Base-by-base conservation (phyloP, 2,329 filamentous ascomycete genomes). In the Periconia sp. region DNA sequence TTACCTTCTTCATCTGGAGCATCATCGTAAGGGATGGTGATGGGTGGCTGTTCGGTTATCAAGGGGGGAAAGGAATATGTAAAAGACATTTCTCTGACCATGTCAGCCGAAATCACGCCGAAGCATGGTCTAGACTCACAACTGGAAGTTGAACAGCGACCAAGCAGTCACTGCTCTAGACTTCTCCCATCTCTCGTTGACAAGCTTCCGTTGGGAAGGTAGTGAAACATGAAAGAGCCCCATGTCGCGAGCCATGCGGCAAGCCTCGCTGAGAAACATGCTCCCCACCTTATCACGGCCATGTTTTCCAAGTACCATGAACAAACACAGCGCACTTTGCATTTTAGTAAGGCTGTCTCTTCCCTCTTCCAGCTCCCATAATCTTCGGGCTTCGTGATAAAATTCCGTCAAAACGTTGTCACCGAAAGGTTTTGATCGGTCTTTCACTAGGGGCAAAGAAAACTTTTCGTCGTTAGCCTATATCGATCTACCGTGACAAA, bases 111-210 rank as follows among this genome's bases (percentile, higher is more conserved):
- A 31, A 2, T 20, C 11, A 17, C 18, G 40, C 20, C 8, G 11
- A 19, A 30, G 18, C 23, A 45, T 6, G 13, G 33, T 17, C 11
- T n/a, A 10, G 17, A 54, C 65, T 49, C 53, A 69, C 68, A 70
- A 51, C 56, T 71, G 68, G 40, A 71, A 71, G 30, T 69, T 71
- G 52, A 70, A 64, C 11, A 68, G 41, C 6, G 59, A 56, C 68
- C 68, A 71, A 0, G 66, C 67, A n/a, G 67, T 68, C 0, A 66
- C 62, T 1, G 64, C 60, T 40, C 63, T 58, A 15, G 55, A 59
- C 47, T 49, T 61, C 18, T 58, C 57, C 65, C 63, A 69, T 49
- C 53, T 62, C 3, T 58, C 56, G 56, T 46, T 1, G 58, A 46
- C 2, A 65, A 60, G 56, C 41, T 54, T 61, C 19, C 51, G 46